phyloP scores from a whole-genome alignment of 2,329 filamentous ascomycete genomes.

The Blumeriella jaapii region DNA sequence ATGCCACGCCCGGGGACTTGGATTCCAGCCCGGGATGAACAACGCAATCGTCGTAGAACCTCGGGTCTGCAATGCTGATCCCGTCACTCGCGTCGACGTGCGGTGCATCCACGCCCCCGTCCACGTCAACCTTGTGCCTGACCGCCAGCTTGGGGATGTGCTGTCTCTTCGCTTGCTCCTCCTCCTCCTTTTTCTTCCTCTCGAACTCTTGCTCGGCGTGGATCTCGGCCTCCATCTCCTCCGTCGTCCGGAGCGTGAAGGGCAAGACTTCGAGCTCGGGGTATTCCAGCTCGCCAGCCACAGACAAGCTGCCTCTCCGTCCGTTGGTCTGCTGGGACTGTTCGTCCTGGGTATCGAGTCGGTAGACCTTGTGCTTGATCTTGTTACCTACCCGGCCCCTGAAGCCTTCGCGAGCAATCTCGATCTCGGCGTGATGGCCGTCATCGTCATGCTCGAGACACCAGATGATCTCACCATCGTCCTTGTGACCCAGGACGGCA shows the following conservation, averaged over 20 bases:
- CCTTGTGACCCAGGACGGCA: constrained; percentile 9
- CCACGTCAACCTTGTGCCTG: constrained; percentile 3
- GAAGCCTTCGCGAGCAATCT: constrained; percentile 9
- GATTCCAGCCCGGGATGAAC: constrained; percentile 3
- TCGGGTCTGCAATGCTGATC: constrained; percentile 19
- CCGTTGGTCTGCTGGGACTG: constrained; percentile 12
- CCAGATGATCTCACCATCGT: constrained; percentile 16
- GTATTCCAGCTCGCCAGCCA: constrained; percentile 18
- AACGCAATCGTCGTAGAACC: constrained; percentile 22
- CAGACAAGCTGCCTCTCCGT: constrained; percentile 18
- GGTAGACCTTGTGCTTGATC: constrained; percentile 10
- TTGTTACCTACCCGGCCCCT: constrained; percentile 8
- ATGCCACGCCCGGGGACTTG: too few species aligned
- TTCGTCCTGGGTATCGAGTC: constrained; percentile 11
- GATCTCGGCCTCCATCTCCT: constrained; percentile 6
- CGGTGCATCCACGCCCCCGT: constrained; percentile 8
- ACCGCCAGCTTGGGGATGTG: constrained; percentile 1
- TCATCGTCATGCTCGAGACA: constrained; percentile 18
- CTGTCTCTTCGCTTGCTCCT: not conserved
- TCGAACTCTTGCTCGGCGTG: constrained; percentile 5
- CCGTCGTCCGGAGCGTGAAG: constrained; percentile 9
- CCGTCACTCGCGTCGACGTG: constrained; percentile 1
- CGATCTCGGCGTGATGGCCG: constrained; percentile 13
- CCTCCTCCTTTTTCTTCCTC: constrained; percentile 1
- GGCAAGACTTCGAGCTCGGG: constrained; percentile 24